Evolutionary conservation across 768 basidiomycete genomes (phyloP).

Genomic region (Phylloporus sp.): DNA sequence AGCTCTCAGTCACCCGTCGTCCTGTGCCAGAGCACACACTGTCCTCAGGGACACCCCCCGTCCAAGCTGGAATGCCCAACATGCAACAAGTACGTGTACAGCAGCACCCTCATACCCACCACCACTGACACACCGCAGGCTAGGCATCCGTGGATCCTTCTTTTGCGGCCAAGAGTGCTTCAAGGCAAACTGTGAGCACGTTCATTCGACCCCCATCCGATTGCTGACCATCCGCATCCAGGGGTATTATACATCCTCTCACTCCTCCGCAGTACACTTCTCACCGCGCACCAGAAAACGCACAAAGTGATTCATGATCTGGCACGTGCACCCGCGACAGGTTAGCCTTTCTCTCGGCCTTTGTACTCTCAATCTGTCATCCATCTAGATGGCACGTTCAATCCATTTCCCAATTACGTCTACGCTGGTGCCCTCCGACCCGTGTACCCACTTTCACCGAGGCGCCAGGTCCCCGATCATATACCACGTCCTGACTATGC

Average conservation of each 20-base stretch:
- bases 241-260: constrained; percentile 25
- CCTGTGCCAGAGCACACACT: constrained; percentile 64
- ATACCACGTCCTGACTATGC: constrained; percentile 91
- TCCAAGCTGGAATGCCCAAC: constrained; percentile 90
- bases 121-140: constrained; percentile 39
- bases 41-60: constrained; percentile 79
- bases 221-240: constrained; percentile 6
- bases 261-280: neutral
- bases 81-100: constrained; percentile 72
- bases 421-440: constrained; percentile 82
- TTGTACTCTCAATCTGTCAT: neutral
- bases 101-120: neutral
- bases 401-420: constrained; percentile 72
- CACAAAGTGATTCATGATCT: constrained; percentile 78
- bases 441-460: constrained; percentile 81
- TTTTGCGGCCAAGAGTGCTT: constrained; percentile 97
- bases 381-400: constrained; percentile 64
- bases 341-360: constrained; percentile 2
- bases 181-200: constrained; percentile 82
- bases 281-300: constrained; percentile 53
- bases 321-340: constrained; percentile 32
- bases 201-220: too few relatives aligned
- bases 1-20: constrained; percentile 34
- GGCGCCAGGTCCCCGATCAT: constrained; percentile 72
- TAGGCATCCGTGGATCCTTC: constrained; percentile 79